These are phyloP conservation scores for Fonsecaea multimorphosa DNA, from an alignment of 2,329 filamentous ascomycete genomes.

Conservation along the genomic window DNA sequence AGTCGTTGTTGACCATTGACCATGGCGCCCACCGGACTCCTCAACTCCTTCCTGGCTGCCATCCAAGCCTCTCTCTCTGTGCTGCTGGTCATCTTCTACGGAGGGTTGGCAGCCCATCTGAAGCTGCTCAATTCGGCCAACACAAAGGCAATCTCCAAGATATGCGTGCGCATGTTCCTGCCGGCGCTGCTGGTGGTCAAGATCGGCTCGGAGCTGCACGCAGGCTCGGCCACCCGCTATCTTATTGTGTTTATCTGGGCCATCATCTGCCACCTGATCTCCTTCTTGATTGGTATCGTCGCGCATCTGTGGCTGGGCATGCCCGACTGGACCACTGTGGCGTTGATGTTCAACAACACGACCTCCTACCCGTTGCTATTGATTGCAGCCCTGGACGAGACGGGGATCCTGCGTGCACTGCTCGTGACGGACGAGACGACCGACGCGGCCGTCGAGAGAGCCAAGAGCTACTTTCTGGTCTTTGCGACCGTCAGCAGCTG, in stretches of 20 bases:
- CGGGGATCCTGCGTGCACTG: conserved; percentile 62
- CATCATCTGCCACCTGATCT: conserved; percentile 56
- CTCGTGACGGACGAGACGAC: conserved; percentile 52
- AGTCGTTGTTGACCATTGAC: no score
- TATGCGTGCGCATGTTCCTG: conserved; percentile 60
- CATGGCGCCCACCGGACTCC: conserved; percentile 36
- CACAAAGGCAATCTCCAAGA: conserved; percentile 60
- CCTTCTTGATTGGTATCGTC: conserved; percentile 55
- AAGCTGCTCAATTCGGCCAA: conserved; percentile 55
- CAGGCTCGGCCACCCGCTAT: conserved; percentile 56
- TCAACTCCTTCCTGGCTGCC: conserved; percentile 56
- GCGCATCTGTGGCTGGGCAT: conserved; percentile 56
- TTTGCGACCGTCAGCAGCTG: conserved; percentile 69
- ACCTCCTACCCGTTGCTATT: conserved; percentile 61
- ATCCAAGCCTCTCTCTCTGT: conserved; percentile 63
- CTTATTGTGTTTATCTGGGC: conserved; percentile 60
- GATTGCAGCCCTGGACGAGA: conserved; percentile 59
- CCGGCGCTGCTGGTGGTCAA: conserved; percentile 61
- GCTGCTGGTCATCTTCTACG: conserved; percentile 60
- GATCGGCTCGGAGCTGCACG: conserved; percentile 58
- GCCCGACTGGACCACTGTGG: conserved; percentile 61
- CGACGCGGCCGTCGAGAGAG: conserved; percentile 60
- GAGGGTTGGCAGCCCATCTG: conserved; percentile 58
- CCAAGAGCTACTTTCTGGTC: conserved; percentile 70
- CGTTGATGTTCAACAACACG: conserved; percentile 64